Evolutionary conservation across 1,139 yeast genomes (phyloP), one percentile per base, ranked within the genome.

Genomic region (Taphrina communis): DNA sequence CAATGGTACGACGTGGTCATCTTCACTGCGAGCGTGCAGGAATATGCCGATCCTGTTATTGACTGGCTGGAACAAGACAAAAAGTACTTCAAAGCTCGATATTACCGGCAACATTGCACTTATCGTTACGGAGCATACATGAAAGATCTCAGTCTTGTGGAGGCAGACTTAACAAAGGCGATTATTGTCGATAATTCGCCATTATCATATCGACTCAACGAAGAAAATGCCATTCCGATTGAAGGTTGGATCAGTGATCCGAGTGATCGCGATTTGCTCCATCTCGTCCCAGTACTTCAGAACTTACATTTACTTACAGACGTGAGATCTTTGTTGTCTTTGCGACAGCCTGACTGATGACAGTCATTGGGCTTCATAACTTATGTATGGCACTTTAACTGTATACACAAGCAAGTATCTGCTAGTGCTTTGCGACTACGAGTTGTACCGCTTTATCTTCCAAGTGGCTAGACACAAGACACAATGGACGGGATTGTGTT

Each of bases 171-270:
- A 70, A 85, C 88, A 71, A 88, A 88, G 74, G 86, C 91, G 44
- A 81, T 93, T 70, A 89, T 94, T 59, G 83, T 94, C 69, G 99
- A 94, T 79, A 94, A 94, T 79, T 91, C 97, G 7, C 98, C 98
- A 0, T 83, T 91, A 11, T 88, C 96, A 75, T 94, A 90, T 77
- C 88, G 92, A 12, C 79, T 86, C 76, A 94, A 94, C 76, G 90
- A 87, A 58, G 71, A 88, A 73, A 94, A 94, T 76, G 99, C 97
- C 0, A 87, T 94, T 48, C 87, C 89, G 80, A 91, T 94, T 25
- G 97, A 93, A 78, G 98, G 99, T 57, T 94, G 99, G 99, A 91
- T 94, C 72, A 91, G 90, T 75, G 99, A 94, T 78, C 96, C 96
- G 25, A 85, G 88, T 58, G 99, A 94, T 76, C 83, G 88, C 36